Base-by-base conservation (phyloP, 768 basidiomycete species). In the Tylopilus intermedius region DNA sequence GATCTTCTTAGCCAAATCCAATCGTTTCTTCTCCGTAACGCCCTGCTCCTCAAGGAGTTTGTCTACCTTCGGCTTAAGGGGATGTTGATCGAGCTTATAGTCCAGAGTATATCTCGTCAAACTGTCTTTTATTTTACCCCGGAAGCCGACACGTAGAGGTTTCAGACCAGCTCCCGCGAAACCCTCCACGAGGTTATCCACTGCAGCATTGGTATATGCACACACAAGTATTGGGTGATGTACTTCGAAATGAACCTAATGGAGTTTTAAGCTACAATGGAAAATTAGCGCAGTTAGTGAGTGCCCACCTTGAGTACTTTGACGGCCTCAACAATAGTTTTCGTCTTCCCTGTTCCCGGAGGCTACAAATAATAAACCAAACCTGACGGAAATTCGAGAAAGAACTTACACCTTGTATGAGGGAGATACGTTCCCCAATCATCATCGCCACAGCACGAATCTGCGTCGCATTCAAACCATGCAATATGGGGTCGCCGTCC, bases 201-300 rank as follows among this genome's bases (percentile, higher is more conserved):
- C 91, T 0, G 94, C 93, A 18, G 83, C 89, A 59, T 96, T 94
- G 38, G 94, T 96, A 64, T 90, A 95, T 0, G 94, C 94, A 67
- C 90, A 90, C n/a, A 95, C 86, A 13, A 97, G 79, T 38, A 95
- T 74, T 1, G 92, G 92, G 33, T 88, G 80, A 5, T 88, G 81
- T 9, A 94, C 83, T 66, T 86, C 76, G 66, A 94, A 97, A 62
- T 91, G 82, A 3, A 71, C 65, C 85, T 91, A 64, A 13, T 40
- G 40, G n/a, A 30, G 29, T 43, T 22, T 48, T 18, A 6, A 55
- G 47, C 39, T 43, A 29, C 37, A 42, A 8, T 2, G 2, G 35
- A 15, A 51, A 22, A 49, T 24, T 33, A 37, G 26, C 5, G 15
- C 7, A n/a, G 30, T 37, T 35, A 15, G 11, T 4, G 4, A 2